phyloP scores from a whole-genome alignment of 495 filamentous ascomycete species.

The Neurospora cerealis region DNA sequence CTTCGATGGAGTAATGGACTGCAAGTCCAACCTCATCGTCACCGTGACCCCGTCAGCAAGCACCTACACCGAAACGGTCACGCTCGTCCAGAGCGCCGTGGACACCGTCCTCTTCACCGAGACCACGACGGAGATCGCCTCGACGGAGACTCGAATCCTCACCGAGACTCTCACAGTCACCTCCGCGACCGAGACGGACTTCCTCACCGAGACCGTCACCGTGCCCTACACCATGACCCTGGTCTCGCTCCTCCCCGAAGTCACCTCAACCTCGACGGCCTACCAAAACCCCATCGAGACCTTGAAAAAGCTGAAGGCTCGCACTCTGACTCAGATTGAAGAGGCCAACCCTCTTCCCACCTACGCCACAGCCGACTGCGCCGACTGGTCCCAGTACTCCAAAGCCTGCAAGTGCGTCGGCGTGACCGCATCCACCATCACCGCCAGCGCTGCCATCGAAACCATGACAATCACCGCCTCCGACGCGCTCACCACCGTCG shows the following conservation, averaged over 20 bases:
- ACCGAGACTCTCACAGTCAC: constrained; percentile 1
- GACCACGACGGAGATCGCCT: neutral
- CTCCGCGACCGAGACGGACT: neutral
- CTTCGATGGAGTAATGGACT: neutral
- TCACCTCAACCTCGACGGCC: constrained; percentile 1
- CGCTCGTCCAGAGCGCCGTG: neutral
- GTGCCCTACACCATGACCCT: neutral
- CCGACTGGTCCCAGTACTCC: neutral
- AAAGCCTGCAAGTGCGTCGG: constrained; percentile 1
- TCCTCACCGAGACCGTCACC: neutral
- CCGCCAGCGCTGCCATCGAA: neutral
- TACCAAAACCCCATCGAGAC: neutral
- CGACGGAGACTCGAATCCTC: neutral
- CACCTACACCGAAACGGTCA: constrained; percentile 1
- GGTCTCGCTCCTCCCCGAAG: neutral
- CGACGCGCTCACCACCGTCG: neutral
- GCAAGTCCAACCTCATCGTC: neutral
- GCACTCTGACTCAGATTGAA: neutral
- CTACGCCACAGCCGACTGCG: neutral
- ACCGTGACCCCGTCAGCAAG: neutral
- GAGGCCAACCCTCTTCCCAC: neutral
- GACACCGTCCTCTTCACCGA: constrained; percentile 3
- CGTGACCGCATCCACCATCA: neutral
- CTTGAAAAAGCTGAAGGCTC: neutral
- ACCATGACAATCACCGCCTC: neutral